Evolutionary conservation across 1,284 basidiomycete species (phyloP), one percentile per base, ranked within the genome.

Genomic region (Fistulina hepatica): DNA sequence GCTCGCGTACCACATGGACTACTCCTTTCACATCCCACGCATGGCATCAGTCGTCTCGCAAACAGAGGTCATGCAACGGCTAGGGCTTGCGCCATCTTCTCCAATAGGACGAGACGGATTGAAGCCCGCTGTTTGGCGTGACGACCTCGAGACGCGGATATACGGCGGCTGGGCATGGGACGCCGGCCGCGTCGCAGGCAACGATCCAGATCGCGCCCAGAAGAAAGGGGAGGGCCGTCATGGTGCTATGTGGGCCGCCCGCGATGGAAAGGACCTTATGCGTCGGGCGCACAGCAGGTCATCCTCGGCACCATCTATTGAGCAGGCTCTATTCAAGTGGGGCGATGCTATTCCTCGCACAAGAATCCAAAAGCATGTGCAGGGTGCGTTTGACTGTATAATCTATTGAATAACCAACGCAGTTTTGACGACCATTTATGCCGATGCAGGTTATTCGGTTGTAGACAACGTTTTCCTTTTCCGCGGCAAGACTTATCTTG

Each of bases 381-480:
- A 77, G 47, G 80, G 79, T 81, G 41, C 39, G 52, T 48, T 10
- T 26, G 34, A 43, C 23, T 37, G 9, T 41, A 28, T 40, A 23
- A 12, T 9, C 35, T 33, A 22, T 44, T 42, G n/a, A n/a, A n/a
- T n/a, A n/a, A n/a, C n/a, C n/a, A n/a, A n/a, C n/a, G n/a, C n/a
- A n/a, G n/a, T 16, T 37, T 34, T 17, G 20, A 19, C 19, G 25
- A 32, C 28, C 33, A 21, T 19, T 42, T 33, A 13, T 33, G 9
- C 20, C 34, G 20, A 20, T 43, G 24, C 50, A 86, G 86, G 88
- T 2, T 86, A 79, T 61, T 88, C 82, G 2, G 71, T 89, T 28
- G 63, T 91, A 38, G 83, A 90, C 48, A 79, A 83, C 43, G 65
- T 88, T 17, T 73, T 81, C 44, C 55, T 83, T 19, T 67, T 67